phyloP scores from a whole-genome alignment of 1,139 yeast species.

The Candida tetrigidarum region DNA sequence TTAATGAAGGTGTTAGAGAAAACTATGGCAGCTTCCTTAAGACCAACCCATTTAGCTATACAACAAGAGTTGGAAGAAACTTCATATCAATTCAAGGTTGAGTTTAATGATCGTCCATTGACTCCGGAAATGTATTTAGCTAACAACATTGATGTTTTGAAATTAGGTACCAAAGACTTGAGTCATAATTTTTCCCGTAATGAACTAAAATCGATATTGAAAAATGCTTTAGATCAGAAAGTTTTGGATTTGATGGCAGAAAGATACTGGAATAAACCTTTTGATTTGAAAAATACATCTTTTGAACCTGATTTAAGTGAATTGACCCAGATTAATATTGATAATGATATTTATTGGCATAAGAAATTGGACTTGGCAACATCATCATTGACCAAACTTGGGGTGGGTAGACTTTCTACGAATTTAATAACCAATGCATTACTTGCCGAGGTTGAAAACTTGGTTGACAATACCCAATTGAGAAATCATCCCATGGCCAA shows the following conservation, averaged over 20 bases:
- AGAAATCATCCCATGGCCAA: slow-evolving; percentile 85
- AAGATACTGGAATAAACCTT: slow-evolving; percentile 87
- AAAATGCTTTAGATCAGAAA: slow-evolving; percentile 86
- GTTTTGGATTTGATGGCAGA: slow-evolving; percentile 87
- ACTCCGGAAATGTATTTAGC: slow-evolving; percentile 96
- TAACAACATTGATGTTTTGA: slow-evolving; percentile 85
- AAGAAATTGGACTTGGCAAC: slow-evolving; percentile 84
- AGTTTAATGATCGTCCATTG: slow-evolving; percentile 89
- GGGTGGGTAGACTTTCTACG: slow-evolving; percentile 91
- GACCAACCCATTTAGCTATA: slow-evolving; percentile 85
- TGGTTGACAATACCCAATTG: slow-evolving; percentile 75
- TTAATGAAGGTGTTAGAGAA: slow-evolving; percentile 85
- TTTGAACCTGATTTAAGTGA: slow-evolving; percentile 58
- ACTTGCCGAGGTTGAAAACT: slow-evolving; percentile 73
- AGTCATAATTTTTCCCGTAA: slow-evolving; percentile 82
- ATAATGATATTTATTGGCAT: slow-evolving; percentile 85
- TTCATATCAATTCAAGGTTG: slow-evolving; percentile 91
- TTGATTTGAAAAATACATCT: slow-evolving; percentile 21
- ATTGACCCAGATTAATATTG: slow-evolving; percentile 52
- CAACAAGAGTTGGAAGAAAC: slow-evolving; percentile 94
- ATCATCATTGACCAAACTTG: slow-evolving; percentile 84
- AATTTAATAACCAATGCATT: slow-evolving; percentile 80
- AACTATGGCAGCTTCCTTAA: slow-evolving; percentile 87
- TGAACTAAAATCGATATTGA: slow-evolving; percentile 77
- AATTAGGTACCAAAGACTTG: slow-evolving; percentile 85